Conservation (phyloP, 1,284 basidiomycete species). For the Anthracocystis panici-leucophaei region DNA sequence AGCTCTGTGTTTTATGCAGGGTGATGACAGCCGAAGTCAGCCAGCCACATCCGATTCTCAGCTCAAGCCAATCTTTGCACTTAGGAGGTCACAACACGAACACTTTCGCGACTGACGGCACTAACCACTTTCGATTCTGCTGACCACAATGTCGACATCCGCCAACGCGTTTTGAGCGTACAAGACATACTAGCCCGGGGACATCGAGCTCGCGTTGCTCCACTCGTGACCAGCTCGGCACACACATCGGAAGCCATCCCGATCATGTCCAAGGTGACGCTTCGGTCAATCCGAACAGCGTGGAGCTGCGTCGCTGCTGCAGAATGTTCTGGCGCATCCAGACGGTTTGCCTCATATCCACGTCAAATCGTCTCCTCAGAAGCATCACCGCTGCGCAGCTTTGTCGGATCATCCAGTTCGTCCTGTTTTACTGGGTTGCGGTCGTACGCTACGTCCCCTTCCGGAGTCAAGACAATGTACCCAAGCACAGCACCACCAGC, state of each 20-base stretch:
- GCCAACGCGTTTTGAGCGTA: neutral
- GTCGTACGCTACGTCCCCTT: conserved; percentile 33
- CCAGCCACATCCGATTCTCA: neutral
- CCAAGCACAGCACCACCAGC: conserved; percentile 48
- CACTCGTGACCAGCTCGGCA: neutral
- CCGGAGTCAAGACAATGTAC: conserved; percentile 50
- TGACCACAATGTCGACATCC: neutral
- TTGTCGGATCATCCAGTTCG: neutral
- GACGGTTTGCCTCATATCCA: neutral
- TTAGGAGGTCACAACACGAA: neutral
- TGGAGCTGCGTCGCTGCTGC: neutral
- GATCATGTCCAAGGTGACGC: conserved; percentile 11
- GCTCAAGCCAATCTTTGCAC: neutral
- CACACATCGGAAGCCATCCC: conserved; percentile 3
- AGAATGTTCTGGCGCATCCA: neutral
- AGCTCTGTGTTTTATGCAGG: conserved; percentile 1
- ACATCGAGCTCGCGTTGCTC: neutral
- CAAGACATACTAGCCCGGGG: neutral
- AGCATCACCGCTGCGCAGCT: neutral
- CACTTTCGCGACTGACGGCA: neutral
- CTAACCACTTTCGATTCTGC: neutral
- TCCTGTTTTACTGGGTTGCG: conserved; percentile 1
- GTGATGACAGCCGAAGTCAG: conserved; percentile 9
- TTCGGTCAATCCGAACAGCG: conserved; percentile 19
- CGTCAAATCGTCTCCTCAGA: neutral